Conservation (phyloP, 2,329 filamentous ascomycete species). For the Arthrobotrys entomopaga region DNA sequence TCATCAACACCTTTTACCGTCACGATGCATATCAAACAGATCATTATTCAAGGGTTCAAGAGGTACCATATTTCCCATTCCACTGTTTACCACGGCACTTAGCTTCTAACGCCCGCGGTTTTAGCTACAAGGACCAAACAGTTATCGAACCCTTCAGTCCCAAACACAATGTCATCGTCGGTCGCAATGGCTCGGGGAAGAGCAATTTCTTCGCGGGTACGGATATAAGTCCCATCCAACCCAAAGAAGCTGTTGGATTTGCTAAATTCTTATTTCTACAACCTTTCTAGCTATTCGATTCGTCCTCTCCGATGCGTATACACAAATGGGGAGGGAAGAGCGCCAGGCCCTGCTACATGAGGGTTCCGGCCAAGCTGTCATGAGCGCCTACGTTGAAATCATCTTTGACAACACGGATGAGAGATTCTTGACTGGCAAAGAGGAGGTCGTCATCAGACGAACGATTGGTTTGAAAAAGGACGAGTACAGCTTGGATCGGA, state of each 20-base stretch:
- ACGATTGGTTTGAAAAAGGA: slow-evolving; percentile 98
- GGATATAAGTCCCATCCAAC: slow-evolving; percentile 4
- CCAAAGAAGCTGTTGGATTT: not conserved
- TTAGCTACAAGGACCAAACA: slow-evolving; percentile 98
- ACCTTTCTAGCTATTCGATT: slow-evolving; percentile 81
- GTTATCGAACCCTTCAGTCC: slow-evolving; percentile 98
- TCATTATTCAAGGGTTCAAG: slow-evolving; percentile 99
- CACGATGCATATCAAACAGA: slow-evolving; percentile 98
- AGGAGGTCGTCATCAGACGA: slow-evolving; percentile 87
- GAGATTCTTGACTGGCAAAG: slow-evolving; percentile 90
- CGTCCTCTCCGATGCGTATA: slow-evolving; percentile 97
- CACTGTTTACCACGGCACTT: slow-evolving; percentile 1
- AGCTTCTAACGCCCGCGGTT: slow-evolving; percentile 45
- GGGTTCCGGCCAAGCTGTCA: slow-evolving; percentile 95
- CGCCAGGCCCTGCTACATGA: slow-evolving; percentile 96
- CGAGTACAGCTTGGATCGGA: slow-evolving; percentile 96
- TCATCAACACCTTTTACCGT: slow-evolving; percentile 13
- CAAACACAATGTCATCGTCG: slow-evolving; percentile 97
- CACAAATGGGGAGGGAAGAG: slow-evolving; percentile 93
- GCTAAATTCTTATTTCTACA: slow-evolving; percentile 9
- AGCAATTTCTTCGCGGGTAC: slow-evolving; percentile 91
- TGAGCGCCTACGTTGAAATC: slow-evolving; percentile 99
- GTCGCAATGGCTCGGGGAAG: slow-evolving; percentile 98
- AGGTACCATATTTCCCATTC: slow-evolving; percentile 69
- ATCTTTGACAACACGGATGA: slow-evolving; percentile 98